Evolutionary conservation across 1,284 basidiomycete genomes (phyloP).

Genomic region (Neotropicomus parvogracilis): DNA sequence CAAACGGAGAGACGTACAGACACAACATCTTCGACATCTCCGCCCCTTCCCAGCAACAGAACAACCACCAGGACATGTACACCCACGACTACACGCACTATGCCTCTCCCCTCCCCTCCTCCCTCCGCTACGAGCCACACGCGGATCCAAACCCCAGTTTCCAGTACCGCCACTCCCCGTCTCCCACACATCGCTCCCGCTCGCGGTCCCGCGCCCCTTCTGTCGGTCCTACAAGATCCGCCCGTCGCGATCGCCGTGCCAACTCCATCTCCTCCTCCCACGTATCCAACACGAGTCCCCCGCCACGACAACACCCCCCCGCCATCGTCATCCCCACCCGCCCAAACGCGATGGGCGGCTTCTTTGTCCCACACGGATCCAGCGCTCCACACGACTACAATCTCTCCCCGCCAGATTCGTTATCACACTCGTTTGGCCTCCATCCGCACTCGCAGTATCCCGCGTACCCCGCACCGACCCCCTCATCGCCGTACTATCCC

Average conservation of each 20-base stretch:
- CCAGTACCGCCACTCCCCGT: slow-evolving; percentile 32
- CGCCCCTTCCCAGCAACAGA: slow-evolving; percentile 35
- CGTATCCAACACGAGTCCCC: slow-evolving; percentile 46
- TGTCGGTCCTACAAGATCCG: slow-evolving; percentile 48
- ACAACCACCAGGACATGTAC: slow-evolving; percentile 28
- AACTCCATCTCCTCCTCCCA: slow-evolving; percentile 49
- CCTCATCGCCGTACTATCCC: slow-evolving; percentile 28
- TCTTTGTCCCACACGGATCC: slow-evolving; percentile 31
- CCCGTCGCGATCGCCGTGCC: slow-evolving; percentile 41
- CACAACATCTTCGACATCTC: slow-evolving; percentile 75
- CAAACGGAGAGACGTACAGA: slow-evolving; percentile 40
- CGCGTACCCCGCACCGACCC: slow-evolving; percentile 20
- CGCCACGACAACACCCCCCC: slow-evolving; percentile 42
- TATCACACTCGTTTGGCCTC: slow-evolving; percentile 32
- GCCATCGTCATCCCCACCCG: slow-evolving; percentile 58
- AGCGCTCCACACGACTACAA: slow-evolving; percentile 29
- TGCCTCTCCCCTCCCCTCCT: slow-evolving; percentile 56
- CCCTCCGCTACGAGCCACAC: slow-evolving; percentile 55
- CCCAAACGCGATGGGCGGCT: slow-evolving; percentile 30
- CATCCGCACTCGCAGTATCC: slow-evolving; percentile 19
- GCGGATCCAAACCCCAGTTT: slow-evolving; percentile 37
- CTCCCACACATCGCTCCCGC: slow-evolving; percentile 38
- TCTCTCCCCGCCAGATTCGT: slow-evolving; percentile 34
- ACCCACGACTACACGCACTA: slow-evolving; percentile 39
- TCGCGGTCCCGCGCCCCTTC: slow-evolving; percentile 48